These are phyloP conservation scores for Neofusicoccum laricinum DNA, from an alignment of 2,329 filamentous ascomycete species.

Conservation along the genomic window DNA sequence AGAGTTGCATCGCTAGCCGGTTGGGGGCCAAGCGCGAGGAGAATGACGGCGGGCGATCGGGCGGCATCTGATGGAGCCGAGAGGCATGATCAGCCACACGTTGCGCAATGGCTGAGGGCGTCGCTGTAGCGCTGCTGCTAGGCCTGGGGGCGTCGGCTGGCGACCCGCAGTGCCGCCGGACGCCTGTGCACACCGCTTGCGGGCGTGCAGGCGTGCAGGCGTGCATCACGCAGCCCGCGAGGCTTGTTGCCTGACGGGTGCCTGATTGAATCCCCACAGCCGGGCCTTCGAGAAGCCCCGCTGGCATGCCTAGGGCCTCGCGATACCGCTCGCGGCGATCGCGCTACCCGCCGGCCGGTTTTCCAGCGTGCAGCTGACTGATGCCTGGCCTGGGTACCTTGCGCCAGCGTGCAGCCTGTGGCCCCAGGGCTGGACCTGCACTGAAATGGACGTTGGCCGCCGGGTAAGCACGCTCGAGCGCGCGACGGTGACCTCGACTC, in stretches of 20 bases:
- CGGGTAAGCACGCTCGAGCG: background rate
- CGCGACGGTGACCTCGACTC: background rate
- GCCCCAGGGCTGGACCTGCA: background rate
- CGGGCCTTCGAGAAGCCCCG: slow-evolving; percentile 1
- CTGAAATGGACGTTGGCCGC: background rate
- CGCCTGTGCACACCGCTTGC: background rate
- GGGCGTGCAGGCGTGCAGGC: too few species aligned
- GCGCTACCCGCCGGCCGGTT: background rate
- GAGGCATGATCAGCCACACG: background rate
- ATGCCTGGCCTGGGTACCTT: slow-evolving; percentile 7
- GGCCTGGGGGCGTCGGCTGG: background rate
- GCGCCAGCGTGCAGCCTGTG: background rate
- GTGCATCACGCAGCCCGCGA: background rate
- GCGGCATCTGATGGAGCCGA: slow-evolving; percentile 3
- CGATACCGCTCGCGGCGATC: slow-evolving; percentile 6
- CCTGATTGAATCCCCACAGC: slow-evolving; percentile 1
- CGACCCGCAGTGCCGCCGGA: background rate
- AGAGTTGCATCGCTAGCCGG: slow-evolving; percentile 1
- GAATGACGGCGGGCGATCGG: background rate
- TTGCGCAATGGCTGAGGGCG: background rate
- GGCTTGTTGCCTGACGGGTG: slow-evolving; percentile 4
- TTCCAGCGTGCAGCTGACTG: background rate
- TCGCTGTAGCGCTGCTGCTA: background rate
- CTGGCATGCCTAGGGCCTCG: background rate
- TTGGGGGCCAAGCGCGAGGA: background rate